Evolutionary conservation across 768 basidiomycete genomes (phyloP), one percentile per base, ranked within the genome.

Genomic region (Nidularia pulvinata): DNA sequence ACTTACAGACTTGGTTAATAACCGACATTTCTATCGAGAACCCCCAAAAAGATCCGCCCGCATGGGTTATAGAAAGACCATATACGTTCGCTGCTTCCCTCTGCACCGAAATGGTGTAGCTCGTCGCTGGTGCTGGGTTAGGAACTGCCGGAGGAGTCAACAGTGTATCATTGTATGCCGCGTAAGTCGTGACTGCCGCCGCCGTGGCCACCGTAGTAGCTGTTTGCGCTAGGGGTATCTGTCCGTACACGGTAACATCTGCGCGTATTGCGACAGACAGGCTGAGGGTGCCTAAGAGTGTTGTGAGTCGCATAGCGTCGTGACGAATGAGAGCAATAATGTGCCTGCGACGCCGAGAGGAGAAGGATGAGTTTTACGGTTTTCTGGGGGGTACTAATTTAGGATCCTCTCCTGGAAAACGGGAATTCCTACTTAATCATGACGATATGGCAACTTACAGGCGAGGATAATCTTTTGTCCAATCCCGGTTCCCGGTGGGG

Each of bases 1-100:
- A 79, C 68, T 61, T 64, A 88, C 87, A 67, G 57, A 88, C 75
- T 71, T 83, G 82, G 53, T 79, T 81, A 5, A 84, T 77, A 6
- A 91, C 83, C 39, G 88, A 89, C 74, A 89, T 78, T 67, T 92
- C 89, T 39, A 92, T 79, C 4, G 85, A 88, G 63, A 91, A 90
- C 4, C 88, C 89, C 50, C 84, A 77, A 61, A 90, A 90, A 14
- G 82, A 76, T 43, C 62, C 66, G 16, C 83, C 85, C 49, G 54
- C 49, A 45, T 75, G 76, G 37, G 69, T 64, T 33, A 78, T 75
- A 6, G 75, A 77, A 32, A 77, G 50, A 1, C 69, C 70, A 3
- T 59, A 54, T 4, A 73, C 71, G 10, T 55, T 61, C 7, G 60
- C 59, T 30, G 69, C 74, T 48, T 63, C 65, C 10, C 56, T 56